Evolutionary conservation across 1,284 basidiomycete genomes (phyloP), one percentile per base, ranked within the genome.

Genomic region (Leccinum glutinopallens): DNA sequence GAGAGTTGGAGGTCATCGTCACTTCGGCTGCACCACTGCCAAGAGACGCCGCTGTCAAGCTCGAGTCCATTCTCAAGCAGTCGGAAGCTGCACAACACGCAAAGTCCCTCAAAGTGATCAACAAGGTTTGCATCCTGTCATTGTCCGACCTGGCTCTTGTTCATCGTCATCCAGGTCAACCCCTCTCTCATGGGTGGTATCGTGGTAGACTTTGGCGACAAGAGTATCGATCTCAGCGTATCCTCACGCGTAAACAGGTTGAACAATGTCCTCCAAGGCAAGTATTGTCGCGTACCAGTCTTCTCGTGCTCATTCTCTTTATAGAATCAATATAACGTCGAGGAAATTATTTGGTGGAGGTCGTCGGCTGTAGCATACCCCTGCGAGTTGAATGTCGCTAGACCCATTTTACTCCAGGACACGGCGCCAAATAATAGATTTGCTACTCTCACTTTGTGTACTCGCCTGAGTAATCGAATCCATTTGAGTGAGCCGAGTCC

Each of bases 201-300:
- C 67, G 84, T 97, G 65, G 92, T 99, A 63, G 97, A 99, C 82
- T 96, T 99, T 77, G 97, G 95, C 70, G 97, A 98, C 84, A 96
- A 96, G 85, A 96, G 94, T 63, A 92, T 98, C 72, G 97, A 99
- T 81, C 86, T 98, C 69, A 95, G 93, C 72, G 96, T 97, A 62
- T 89, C 90, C 61, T 93, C 92, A 66, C 92, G 94, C 66, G 94
- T 99, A 75, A 97, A 91, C 79, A 96, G 96, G 82, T 88, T 98
- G 77, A 98, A 98, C 86, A 86, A 87, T 70, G 85, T 93, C 73
- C 85, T 98, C 62, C 84, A 91, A 75, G 88, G 93, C 93, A 78
- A 67, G 84, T 63, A 58, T 69, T 37, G 33, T 43, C 59, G 19
- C 37, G 29, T 22, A 41, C n/a, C 46, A 54, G 5, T 10, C 13